Conservation (phyloP, 2,329 filamentous ascomycete species). For the Aspergillus spinulosporus region DNA sequence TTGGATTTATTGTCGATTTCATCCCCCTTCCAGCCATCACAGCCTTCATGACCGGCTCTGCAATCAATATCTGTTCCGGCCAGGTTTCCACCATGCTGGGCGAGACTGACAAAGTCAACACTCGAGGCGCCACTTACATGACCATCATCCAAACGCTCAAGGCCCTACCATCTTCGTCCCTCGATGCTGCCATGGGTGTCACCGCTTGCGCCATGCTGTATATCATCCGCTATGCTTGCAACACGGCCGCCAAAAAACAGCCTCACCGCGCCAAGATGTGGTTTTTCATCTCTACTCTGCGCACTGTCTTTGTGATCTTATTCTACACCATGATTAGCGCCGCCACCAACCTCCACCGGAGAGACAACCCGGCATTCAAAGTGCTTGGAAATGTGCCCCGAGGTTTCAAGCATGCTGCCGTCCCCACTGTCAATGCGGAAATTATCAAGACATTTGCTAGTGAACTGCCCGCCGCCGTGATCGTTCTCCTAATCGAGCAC, state of each 20-base stretch:
- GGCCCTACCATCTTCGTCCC: slow-evolving; percentile 62
- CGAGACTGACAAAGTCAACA: slow-evolving; percentile 65
- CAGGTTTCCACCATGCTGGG: slow-evolving; percentile 83
- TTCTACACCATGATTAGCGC: slow-evolving; percentile 91
- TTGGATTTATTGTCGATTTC: slow-evolving; percentile 89
- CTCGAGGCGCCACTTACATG: slow-evolving; percentile 73
- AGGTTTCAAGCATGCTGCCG: slow-evolving; percentile 78
- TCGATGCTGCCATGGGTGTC: slow-evolving; percentile 90
- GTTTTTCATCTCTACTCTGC: slow-evolving; percentile 89
- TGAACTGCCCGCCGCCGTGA: slow-evolving; percentile 80
- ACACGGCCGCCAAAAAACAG: slow-evolving; percentile 64
- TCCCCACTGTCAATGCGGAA: slow-evolving; percentile 65
- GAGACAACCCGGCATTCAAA: slow-evolving; percentile 65
- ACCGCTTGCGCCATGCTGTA: slow-evolving; percentile 78
- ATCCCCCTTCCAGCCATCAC: slow-evolving; percentile 88
- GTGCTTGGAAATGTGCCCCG: slow-evolving; percentile 77
- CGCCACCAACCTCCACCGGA: slow-evolving; percentile 71
- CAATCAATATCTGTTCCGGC: slow-evolving; percentile 80
- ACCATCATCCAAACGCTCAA: slow-evolving; percentile 83
- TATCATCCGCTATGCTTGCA: slow-evolving; percentile 67
- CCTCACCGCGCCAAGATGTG: slow-evolving; percentile 70
- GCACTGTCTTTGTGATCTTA: slow-evolving; percentile 87
- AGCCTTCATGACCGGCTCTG: slow-evolving; percentile 96
- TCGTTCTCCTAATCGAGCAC: slow-evolving; percentile 95
- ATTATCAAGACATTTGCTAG: slow-evolving; percentile 69